phyloP scores from a whole-genome alignment of 2,329 filamentous ascomycete genomes.

The Fusarium torulosum region DNA sequence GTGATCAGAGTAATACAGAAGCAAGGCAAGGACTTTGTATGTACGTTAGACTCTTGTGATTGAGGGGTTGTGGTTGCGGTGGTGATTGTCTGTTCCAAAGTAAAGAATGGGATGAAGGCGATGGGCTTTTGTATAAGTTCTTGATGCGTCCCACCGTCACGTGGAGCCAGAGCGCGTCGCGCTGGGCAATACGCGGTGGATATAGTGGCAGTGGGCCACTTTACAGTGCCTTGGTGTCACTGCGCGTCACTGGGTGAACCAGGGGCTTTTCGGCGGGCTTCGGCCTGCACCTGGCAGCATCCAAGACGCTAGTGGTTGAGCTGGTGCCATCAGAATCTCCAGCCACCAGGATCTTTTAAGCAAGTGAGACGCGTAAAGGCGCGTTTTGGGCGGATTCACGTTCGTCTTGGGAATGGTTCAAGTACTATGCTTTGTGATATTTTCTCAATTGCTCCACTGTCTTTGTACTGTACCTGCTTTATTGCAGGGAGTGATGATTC shows the following conservation, averaged over 20 bases:
- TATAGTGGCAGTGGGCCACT: conserved; percentile 42
- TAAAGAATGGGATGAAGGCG: conserved; percentile 44
- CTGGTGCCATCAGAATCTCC: conserved; percentile 37
- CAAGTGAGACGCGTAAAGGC: conserved; percentile 43
- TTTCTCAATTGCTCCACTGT: conserved; percentile 18
- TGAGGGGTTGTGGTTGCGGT: conserved; percentile 48
- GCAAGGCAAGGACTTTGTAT: conserved; percentile 33
- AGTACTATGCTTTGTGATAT: conserved; percentile 23
- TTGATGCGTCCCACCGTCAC: conserved; percentile 52
- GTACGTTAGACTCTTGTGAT: conserved; percentile 38
- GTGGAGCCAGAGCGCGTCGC: conserved; percentile 54
- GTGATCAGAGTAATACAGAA: conserved; percentile 29
- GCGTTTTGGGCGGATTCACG: conserved; percentile 40
- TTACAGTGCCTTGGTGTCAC: conserved; percentile 33
- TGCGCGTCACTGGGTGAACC: conserved; percentile 45
- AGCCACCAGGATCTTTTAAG: conserved; percentile 41
- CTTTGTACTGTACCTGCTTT: conserved; percentile 25
- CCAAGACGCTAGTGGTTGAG: conserved; percentile 37
- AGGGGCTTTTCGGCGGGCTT: conserved; percentile 38
- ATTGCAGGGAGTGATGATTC: conserved; percentile 40
- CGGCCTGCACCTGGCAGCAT: conserved; percentile 22
- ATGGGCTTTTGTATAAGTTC: conserved; percentile 56
- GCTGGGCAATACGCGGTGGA: conserved; percentile 48
- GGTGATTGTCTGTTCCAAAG: conserved; percentile 43
- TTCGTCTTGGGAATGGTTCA: conserved; percentile 35